Conservation (phyloP, 2,329 filamentous ascomycete species). For the Claviceps cyperi region DNA sequence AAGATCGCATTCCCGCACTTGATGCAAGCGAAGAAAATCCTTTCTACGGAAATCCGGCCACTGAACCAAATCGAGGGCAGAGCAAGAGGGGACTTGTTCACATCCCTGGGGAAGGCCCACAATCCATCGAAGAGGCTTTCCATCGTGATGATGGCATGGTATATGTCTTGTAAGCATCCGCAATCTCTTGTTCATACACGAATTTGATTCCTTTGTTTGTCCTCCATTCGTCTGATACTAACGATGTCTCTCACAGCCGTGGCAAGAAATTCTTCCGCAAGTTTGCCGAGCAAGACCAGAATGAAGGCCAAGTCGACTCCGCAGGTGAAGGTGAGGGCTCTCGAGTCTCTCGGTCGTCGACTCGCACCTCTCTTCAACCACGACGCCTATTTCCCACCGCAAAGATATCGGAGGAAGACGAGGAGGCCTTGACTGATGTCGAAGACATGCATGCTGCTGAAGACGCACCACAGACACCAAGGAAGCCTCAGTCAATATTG, state of each 20-base stretch:
- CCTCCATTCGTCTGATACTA: background rate
- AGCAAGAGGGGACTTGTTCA: slow-evolving; percentile 40
- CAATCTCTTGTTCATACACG: background rate
- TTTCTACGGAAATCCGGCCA: slow-evolving; percentile 41
- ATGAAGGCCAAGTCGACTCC: slow-evolving; percentile 17
- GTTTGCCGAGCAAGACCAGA: slow-evolving; percentile 32
- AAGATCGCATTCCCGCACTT: slow-evolving; percentile 58
- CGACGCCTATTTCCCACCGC: slow-evolving; percentile 53
- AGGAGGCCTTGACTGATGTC: slow-evolving; percentile 45
- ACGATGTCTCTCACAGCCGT: slow-evolving; percentile 36
- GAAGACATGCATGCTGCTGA: slow-evolving; percentile 29
- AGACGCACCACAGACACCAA: slow-evolving; percentile 22
- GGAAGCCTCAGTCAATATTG: slow-evolving; percentile 15
- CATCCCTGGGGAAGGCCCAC: slow-evolving; percentile 41
- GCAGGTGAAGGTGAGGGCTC: slow-evolving; percentile 21
- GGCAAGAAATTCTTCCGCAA: slow-evolving; percentile 67
- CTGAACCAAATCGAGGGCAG: slow-evolving; percentile 31
- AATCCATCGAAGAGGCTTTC: slow-evolving; percentile 48
- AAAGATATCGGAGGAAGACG: slow-evolving; percentile 33
- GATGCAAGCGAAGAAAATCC: slow-evolving; percentile 57
- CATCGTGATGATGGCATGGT: slow-evolving; percentile 57
- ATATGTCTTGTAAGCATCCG: slow-evolving; percentile 58
- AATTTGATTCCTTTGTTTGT: background rate
- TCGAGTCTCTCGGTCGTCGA: slow-evolving; percentile 32
- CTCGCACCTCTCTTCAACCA: slow-evolving; percentile 56